Base-by-base conservation (phyloP, 768 basidiomycete species). In the Aureoboletus auriporus region DNA sequence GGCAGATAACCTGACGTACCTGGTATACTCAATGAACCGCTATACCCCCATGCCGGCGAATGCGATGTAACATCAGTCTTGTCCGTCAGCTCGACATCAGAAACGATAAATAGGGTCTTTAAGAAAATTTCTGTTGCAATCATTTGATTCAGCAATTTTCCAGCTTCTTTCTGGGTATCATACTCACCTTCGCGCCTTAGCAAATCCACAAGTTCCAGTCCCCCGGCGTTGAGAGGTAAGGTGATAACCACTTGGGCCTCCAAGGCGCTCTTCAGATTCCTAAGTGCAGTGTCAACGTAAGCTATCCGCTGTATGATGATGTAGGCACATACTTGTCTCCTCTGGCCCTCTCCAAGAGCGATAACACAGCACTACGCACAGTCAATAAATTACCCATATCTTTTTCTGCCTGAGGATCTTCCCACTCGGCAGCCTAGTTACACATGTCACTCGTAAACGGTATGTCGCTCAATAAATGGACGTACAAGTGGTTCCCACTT, bases 31-130 rank as follows among this genome's bases (percentile, higher is more conserved):
- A 82, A 35, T 13, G 71, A 70, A 28, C 71, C 69, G 17, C 59
- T 64, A 59, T 80, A 80, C 5, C 69, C 37, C 86, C 83, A 89
- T 23, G 58, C 59, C 2, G 74, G 68, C 11, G 75, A 67, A 6
- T 56, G 46, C 3, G 71, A 64, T 3, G 71, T 69, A 14, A 72
- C 51, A 10, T 74, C 74, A 2, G 68, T 71, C 56, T 76, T 69
- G 44, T 80, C 74, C 1, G 65, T 67, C 8, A 92, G 49, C 6
- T 66, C 69, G 12, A 78, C 86, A 46, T 88, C 76, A 1, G 92
- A 93, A 2, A 90, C 86, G 44, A 89, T 88, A 67, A 91, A 92
- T 6, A 95, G 71, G 0, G 80, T 83, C 59, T 82, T 83, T 23
- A 94, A 67, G 49, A 82, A 75, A 14, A 66, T 59, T 60, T 78